Base-by-base conservation (phyloP, 306 rosid species). In the Crataegus laevigata region DNA sequence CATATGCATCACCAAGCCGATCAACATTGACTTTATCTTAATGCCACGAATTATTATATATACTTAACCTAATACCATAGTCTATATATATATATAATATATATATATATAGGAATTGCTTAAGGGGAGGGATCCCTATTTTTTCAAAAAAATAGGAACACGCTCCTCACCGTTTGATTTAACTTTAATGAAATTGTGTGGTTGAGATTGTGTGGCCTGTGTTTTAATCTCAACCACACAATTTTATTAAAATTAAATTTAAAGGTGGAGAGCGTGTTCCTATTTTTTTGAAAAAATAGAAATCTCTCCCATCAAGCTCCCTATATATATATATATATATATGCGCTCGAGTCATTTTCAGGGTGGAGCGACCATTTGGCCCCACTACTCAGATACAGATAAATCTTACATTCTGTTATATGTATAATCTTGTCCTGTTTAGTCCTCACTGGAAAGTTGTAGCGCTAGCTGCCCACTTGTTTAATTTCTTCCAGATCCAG, bases 341-440 rank as follows among this genome's bases (percentile, higher is more conserved):
- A 42, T 17, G 55, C 55, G 30, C 54, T 6, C 54, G 21, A 50
- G 68, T 83, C 85, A 42, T 77, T 80, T 75, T 84, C 85, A 51
- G 64, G 62, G 73, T 83, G 86, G 72, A 72, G 87, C 84, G 76
- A 80, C 79, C 82, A 73, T 61, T 6, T 73, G 38, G 72, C 47
- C 62, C 57, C 57, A 68, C 63, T 52, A 34, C 7, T 24, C 22
- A 15, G 63, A 22, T 66, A 74, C 72, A 79, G 66, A 58, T 71
- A 58, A 78, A 54, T 57, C 42, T 75, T 14, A 66, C 73, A 79
- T 74, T 54, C 65, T 82, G 30, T 67, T 54, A 12, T 65, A 59
- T 47, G 55, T 4, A n/a, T 69, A 73, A 70, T 32, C 9, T 73
- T 50, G 54, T 50, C 54, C 54, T 50, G 21, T 18, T 17, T 15